Percentiles rank a stretch among this genome's conserved stretches.
These are phyloP conservation scores for Neurospora discreta DNA, from an alignment of 495 filamentous ascomycete species.

Conservation along the genomic window DNA sequence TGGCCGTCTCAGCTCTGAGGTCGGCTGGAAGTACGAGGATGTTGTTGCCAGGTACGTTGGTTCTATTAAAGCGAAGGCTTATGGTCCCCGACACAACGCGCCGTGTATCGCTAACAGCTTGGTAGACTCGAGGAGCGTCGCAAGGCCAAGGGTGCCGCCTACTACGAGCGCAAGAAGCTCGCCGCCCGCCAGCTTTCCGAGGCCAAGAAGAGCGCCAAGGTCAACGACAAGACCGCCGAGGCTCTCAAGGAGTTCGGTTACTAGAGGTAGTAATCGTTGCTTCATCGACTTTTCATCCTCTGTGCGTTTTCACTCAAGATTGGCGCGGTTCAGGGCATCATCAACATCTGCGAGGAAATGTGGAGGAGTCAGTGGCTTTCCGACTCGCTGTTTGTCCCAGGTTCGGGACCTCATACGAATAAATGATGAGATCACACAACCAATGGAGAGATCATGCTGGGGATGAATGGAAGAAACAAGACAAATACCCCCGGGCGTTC, in stretches of 20 bases:
- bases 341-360: slow-evolving; percentile 30
- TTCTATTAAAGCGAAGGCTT: background rate
- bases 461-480: slow-evolving; percentile 19
- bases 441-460: slow-evolving; percentile 29
- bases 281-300: slow-evolving; percentile 19
- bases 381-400: slow-evolving; percentile 26
- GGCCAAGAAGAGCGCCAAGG: slow-evolving; percentile 82
- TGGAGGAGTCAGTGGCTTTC: slow-evolving; percentile 24
- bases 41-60: slow-evolving; percentile 83
- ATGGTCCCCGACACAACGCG: background rate
- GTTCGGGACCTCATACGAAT: slow-evolving; percentile 26
- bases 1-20: slow-evolving; percentile 92
- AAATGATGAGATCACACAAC: slow-evolving; percentile 28
- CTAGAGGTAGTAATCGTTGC: slow-evolving; percentile 27
- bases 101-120: slow-evolving; percentile 28
- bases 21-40: slow-evolving; percentile 99
- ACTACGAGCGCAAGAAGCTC: slow-evolving; percentile 99
- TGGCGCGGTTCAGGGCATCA: slow-evolving; percentile 32
- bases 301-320: slow-evolving; percentile 32
- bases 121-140: slow-evolving; percentile 93
- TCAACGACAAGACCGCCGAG: slow-evolving; percentile 55
- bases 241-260: slow-evolving; percentile 45
- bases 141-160: slow-evolving; percentile 97
- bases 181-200: slow-evolving; percentile 77
- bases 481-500: slow-evolving; percentile 18